Base-by-base conservation (phyloP, 148 eudicot genomes). In the Polygonum aviculare region DNA sequence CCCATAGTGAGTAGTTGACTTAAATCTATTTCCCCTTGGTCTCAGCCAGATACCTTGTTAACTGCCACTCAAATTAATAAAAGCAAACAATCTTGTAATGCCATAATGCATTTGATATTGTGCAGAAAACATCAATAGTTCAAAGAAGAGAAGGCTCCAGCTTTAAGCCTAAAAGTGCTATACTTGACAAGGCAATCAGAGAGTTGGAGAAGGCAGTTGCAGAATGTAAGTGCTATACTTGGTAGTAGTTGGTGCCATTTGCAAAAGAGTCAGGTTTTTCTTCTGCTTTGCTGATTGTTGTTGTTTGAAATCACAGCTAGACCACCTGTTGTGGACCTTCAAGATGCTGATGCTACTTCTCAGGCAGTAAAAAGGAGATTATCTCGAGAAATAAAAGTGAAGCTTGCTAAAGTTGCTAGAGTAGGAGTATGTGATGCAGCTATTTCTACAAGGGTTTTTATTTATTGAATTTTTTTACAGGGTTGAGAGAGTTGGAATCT, bases 391-490 rank as follows among this genome's bases (percentile, higher is more conserved):
- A 86, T 96, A 60, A 96, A 96, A 86, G 92, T 84, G 86, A 93
- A 88, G 91, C 90, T 96, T 81, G 97, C 92, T 73, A 93, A 91
- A 96, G 94, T 96, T 81, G 94, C 99, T 75, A 89, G 98, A 86
- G 51, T 89, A 76, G 85, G 92, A 90, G 99, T 96, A 95, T 81
- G 65, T 69, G 62, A 73, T 65, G 40, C 45, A 35, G 72, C 38
- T 38, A 35, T 67, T 36, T 36, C 16, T 33, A 31, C 12, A 15
- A 67, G 36, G 31, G 12, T 60, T 36, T 36, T 33, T 1, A 15
- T 67, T 36, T 36, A 5, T 12, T 67, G 18, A 21, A 6, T 35
- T 3, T 35, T 36, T 35, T 36, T 67, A 4, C 19, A 1, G 7
- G 44, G 72, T 12, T 67, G 72, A 63, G 39, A 4, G 57, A 60